A percentile compares a stretch with the other conserved stretches of the same genome.
phyloP scores from a whole-genome alignment of 495 filamentous ascomycete genomes.

The Hyphodiscus hymeniophilus region DNA sequence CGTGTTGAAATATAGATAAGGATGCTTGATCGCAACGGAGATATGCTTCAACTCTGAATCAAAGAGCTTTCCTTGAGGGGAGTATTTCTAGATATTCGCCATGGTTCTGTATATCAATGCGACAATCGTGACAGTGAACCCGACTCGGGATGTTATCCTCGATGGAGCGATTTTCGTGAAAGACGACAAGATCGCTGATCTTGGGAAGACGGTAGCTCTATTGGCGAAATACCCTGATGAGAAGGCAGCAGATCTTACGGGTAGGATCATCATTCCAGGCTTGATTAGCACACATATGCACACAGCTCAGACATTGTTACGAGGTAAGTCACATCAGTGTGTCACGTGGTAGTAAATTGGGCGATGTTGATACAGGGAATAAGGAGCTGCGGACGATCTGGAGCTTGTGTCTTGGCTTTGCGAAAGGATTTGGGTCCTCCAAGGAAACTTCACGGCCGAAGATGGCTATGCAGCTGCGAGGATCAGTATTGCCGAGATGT shows the following conservation, averaged over 20 bases:
- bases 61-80: too few species aligned
- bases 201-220: conserved; percentile 33
- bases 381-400: conserved; percentile 34
- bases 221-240: conserved; percentile 6
- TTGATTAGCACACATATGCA: conserved; percentile 43
- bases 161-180: conserved; percentile 37
- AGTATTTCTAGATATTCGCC: background rate
- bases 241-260: conserved; percentile 23
- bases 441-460: conserved; percentile 34
- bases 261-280: conserved; percentile 39
- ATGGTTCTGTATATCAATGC: conserved; percentile 18
- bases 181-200: conserved; percentile 29
- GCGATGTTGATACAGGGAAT: background rate
- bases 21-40: background rate
- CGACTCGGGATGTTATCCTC: conserved; percentile 32
- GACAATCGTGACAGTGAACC: conserved; percentile 40
- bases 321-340: conserved; percentile 24
- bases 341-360: background rate
- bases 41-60: background rate
- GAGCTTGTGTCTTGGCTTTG: conserved; percentile 39
- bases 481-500: conserved; percentile 41
- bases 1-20: background rate
- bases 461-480: conserved; percentile 40
- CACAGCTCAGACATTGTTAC: conserved; percentile 38
- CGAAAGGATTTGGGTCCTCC: conserved; percentile 40